Evolutionary conservation across 176 grass and related monocot genomes (phyloP), one percentile per base, ranked within the genome.

Genomic region (Oropetium thomaeum): DNA sequence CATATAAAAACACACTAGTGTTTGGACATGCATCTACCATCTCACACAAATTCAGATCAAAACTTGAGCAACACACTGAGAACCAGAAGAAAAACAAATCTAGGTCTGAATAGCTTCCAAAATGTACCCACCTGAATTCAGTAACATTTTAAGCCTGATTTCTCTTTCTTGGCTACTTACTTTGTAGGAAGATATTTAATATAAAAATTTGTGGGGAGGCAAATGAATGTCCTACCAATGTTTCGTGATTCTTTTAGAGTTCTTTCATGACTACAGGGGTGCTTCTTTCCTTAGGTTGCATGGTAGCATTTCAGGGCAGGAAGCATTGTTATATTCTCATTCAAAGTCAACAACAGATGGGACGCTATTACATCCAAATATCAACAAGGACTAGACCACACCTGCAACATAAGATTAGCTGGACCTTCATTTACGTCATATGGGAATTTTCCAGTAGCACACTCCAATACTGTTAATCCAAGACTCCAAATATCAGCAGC

Each of bases 401-500:
- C 96, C 89, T 98, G 96, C 61, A 98, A 85, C 96, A 98, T 98
- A 22, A 98, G 86, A 84, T 92, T 94, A 27, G 91, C 96, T 79
- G 84, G 84, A 16, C 96, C 96, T 57, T 89, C 91, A 73, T 98
- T 94, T 78, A 93, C 89, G 3, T 78, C 82, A 70, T 94, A 98
- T 84, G 96, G 91, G 87, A 98, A 98, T 79, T 92, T 94, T 80
- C 96, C 96, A 61, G 89, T 92, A 58, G 85, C 89, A 84, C 96
- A 98, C 78, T 98, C 96, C 74, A 98, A 91, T 66, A 94, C 81
- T 22, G 84, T 78, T 84, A 98, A 80, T 59, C 95, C 95, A 86
- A 98, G 82, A 65, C 95, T 98, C 95, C 91, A 98, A 87, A 98
- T 94, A 85, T 98, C 95, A 81, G 95, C 95, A 62, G 95, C 42